Base-by-base conservation (phyloP, 1,284 basidiomycete genomes). In the Gomphus bonarii region DNA sequence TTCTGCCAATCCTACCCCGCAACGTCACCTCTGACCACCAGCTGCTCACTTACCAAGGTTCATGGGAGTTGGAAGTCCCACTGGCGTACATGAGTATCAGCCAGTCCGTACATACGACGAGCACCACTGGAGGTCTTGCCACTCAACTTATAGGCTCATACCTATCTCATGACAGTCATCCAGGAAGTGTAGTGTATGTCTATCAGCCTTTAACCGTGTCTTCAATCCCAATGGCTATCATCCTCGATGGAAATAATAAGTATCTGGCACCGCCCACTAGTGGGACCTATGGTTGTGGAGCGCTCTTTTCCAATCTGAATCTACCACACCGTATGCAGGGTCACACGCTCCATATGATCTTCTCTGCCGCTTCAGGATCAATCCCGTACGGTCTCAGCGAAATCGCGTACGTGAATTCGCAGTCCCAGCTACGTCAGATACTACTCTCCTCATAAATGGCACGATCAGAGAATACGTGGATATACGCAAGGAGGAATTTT, bases 401-500 rank as follows among this genome's bases (percentile, higher is more conserved):
- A n/a, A 31, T 57, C 25, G 51, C 55, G 55, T 57, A 43, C 9
- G 55, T 50, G 85, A 59, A 81, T 88, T 66, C 85, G 80, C 66
- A 75, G 82, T 43, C 79, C 81, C 38, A 53, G 43, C 25, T 44
- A 11, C 35, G 25, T 73, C 75, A 18, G 85, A 91, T 57, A 77
- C 88, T 3, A 90, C 88, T 0, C 71, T 92, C 11, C 76, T 93
- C 14, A 85, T 91, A 67, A 91, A 88, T 63, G 89, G 88, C 8
- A 83, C 91, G 78, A 86, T 91, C 50, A 83, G 91, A 8, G 90
- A 93, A 64, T 85, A 88, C 91, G 47, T 80, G n/a, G n/a, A 91
- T 68, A 80, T 92, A 16, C 80, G 82, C 46, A 82, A 77, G 61
- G 90, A 91, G 68, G 54, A 18, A n/a, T 55, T 20, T 43, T 44